Conservation (phyloP, 805 yeast species). For the Candida coleopterorum region DNA sequence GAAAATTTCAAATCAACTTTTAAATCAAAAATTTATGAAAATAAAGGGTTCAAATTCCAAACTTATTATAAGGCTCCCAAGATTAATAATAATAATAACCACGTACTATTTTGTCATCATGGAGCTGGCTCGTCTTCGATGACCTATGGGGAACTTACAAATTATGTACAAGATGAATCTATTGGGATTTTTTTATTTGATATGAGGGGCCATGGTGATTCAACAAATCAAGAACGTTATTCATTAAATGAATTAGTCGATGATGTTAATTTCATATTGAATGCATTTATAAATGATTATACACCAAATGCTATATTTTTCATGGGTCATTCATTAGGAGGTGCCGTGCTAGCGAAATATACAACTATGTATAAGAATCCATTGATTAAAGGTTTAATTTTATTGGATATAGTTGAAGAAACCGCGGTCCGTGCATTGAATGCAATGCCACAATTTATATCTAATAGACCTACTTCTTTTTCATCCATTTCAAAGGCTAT, state of each 20-base stretch:
- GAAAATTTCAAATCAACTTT: conserved; percentile 14
- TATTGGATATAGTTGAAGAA: conserved; percentile 93
- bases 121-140: conserved; percentile 93
- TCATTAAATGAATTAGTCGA: conserved; percentile 46
- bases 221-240: conserved; percentile 22
- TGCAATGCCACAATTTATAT: conserved; percentile 64
- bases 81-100: conserved; percentile 26
- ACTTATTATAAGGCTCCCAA: conserved; percentile 57
- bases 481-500: conserved; percentile 53
- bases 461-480: conserved; percentile 61
- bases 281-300: conserved; percentile 22
- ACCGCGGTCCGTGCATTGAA: conserved; percentile 70
- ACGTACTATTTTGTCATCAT: conserved; percentile 76
- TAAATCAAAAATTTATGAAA: conserved; percentile 15
- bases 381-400: conserved; percentile 59
- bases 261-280: conserved; percentile 54
- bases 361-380: conserved; percentile 42
- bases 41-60: conserved; percentile 21
- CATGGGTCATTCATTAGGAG: conserved; percentile 92
- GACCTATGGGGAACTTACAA: conserved; percentile 60
- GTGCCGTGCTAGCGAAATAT: conserved; percentile 52
- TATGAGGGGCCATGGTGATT: conserved; percentile 77
- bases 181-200: conserved; percentile 68
- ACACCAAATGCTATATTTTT: conserved; percentile 42
- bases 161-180: conserved; percentile 22